Evolutionary conservation across 768 basidiomycete genomes (phyloP).

Genomic region (Pholiota conissans): DNA sequence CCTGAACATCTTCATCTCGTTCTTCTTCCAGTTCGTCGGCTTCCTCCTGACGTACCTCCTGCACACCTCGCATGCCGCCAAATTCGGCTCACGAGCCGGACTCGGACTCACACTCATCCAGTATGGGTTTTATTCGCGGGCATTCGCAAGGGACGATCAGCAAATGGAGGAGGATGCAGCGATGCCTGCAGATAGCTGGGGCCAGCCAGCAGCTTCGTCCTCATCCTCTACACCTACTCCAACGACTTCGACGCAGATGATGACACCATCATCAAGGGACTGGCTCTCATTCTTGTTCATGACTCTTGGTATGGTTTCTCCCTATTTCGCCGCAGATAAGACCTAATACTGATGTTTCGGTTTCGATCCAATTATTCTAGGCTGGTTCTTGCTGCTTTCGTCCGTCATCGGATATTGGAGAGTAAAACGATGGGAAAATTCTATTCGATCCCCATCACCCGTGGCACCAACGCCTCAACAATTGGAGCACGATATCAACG

Average conservation of each 20-base stretch:
- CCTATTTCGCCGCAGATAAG: not conserved
- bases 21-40: constrained; percentile 97
- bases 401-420: constrained; percentile 83
- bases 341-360: not conserved
- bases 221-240: constrained; percentile 9
- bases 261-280: constrained; percentile 61
- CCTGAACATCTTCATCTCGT: constrained; percentile 81
- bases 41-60: constrained; percentile 92
- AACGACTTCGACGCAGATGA: constrained; percentile 22
- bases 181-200: constrained; percentile 9
- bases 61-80: constrained; percentile 88
- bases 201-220: no score
- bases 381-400: constrained; percentile 91
- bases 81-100: constrained; percentile 91
- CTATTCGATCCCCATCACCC: constrained; percentile 50
- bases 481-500: constrained; percentile 48
- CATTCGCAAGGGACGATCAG: constrained; percentile 22
- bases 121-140: constrained; percentile 77
- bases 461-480: constrained; percentile 39
- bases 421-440: constrained; percentile 81
- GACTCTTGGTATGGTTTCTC: constrained; percentile 61
- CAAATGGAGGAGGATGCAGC: constrained; percentile 4
- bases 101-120: constrained; percentile 96
- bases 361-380: constrained; percentile 31
- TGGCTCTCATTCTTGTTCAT: constrained; percentile 93